Evolutionary conservation across 2,329 filamentous ascomycete species (phyloP), one percentile per base, ranked within the genome.

Genomic region (Phialemonium atrogriseum): DNA sequence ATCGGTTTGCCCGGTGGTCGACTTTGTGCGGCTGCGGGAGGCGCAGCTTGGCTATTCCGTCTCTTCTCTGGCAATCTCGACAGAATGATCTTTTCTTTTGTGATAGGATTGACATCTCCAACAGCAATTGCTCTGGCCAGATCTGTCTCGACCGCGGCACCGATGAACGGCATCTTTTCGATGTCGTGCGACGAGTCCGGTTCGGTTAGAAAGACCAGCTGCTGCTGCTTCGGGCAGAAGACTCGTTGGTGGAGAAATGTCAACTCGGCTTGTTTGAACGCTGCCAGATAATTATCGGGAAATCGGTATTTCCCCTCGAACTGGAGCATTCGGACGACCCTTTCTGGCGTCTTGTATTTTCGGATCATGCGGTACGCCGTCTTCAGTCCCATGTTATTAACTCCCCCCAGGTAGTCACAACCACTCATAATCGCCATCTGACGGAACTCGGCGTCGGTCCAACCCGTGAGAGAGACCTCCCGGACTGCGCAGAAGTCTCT

Each of bases 191-290:
- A 73, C 5, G 70, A 60, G 1, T 76, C 72, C 0, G 80, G 70
- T 10, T 76, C 66, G 1, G 78, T 91, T 36, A 94, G 66, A 38
- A 86, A 78, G 24, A 94, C 83, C 26, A 96, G 58, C 39, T 76
- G 63, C 36, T 79, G 68, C 24, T 71, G 68, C 22, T 68, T 62
- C 0, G 89, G 87, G 52, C 89, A 96, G 54, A 84, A 98, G 4
- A 96, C 89, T 59, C 91, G 84, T 60, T 95, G 91, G 49, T 96
- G 84, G 12, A 95, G 61, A 49, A 98, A 98, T 0, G 91, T 96
- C 44, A 84, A 60, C 55, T 98, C 91, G 0, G 91, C 91, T 51
- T 89, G 80, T 39, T 76, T 73, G 52, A 96, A 98, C 13, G 74
- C 68, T 7, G 83, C 76, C 17, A 91, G 62, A 51, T 96, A 98